Evolutionary conservation across 108 stramenopile genomes (phyloP).

Genomic region (Skeletonema menzelii): DNA sequence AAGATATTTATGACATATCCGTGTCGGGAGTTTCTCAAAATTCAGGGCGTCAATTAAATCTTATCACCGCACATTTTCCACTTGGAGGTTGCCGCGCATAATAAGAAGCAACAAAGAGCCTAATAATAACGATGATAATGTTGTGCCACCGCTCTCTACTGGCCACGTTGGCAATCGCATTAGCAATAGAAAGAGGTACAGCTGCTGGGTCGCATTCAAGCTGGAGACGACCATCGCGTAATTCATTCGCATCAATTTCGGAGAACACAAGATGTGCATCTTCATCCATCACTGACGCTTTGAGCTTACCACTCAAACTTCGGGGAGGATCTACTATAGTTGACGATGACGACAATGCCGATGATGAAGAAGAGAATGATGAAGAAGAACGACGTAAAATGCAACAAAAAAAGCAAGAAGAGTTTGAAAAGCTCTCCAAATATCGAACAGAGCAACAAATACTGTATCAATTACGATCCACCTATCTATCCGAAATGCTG

Average conservation of each 20-base stretch:
- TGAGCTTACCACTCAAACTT: not conserved
- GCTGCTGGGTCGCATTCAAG: not conserved
- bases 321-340: slow-evolving; percentile 5
- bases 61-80: not conserved
- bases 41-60: not conserved
- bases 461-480: slow-evolving; percentile 68
- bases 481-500: slow-evolving; percentile 69
- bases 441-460: slow-evolving; percentile 70
- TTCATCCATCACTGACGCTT: not conserved
- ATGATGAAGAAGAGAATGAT: not conserved
- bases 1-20: not conserved
- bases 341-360: slow-evolving; percentile 10
- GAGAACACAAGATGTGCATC: not conserved
- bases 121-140: not conserved
- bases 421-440: slow-evolving; percentile 33
- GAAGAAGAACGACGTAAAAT: slow-evolving; percentile 17
- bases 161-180: not conserved
- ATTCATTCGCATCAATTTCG: not conserved
- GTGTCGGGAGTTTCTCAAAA: not conserved
- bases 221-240: not conserved
- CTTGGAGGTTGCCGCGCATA: not conserved
- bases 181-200: not conserved
- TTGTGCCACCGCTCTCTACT: not conserved
- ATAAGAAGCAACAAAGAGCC: not conserved
- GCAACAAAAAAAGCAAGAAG: slow-evolving; percentile 14